Base-by-base conservation (phyloP, 106 monocot species). In the Dendrobium huoshanense region DNA sequence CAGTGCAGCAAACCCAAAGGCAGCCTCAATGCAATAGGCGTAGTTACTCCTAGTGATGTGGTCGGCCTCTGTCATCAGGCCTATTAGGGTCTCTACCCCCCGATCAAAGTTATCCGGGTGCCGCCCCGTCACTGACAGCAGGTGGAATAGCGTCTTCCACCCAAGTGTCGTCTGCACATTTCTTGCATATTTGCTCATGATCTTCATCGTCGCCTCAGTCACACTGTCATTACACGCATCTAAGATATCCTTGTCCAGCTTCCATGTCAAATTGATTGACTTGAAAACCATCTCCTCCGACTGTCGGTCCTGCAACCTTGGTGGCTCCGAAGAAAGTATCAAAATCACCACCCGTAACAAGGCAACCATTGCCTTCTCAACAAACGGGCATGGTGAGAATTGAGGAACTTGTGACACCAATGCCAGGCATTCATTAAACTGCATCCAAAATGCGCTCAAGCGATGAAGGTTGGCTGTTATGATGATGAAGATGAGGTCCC, bases 161-260 rank as follows among this genome's bases (percentile, higher is more conserved):
- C 94, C 98, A 9, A 88, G 19, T 16, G 54, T 17, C 2, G 88
- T 89, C 51, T 95, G 94, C 7, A 98, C 65, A 81, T 67, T 82
- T 24, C 65, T 40, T 0, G 86, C 40, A 18, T 87, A 43, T 2
- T 82, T 81, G 15, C 37, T 91, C 31, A 99, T 43, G 13, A 99
- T 80, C 54, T 77, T 20, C 1, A 49, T 54, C 20, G 85, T 81
- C 22, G 58, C 77, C 10, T 92, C 89, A 0, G 89, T 64, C 4
- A 99, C 87, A 74, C 70, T 79, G 67, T 93, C 91, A 83, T 85
- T 90, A 81, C 91, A 99, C 2, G 89, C 87, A 73, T 99, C 98
- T 22, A 95, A 80, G 20, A 87, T 86, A 65, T 95, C 94, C 88
- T 94, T 95, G 73, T 99, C 98, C 20, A 95, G 85, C 87, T 92